phyloP scores from a whole-genome alignment of 2,329 filamentous ascomycete genomes.

The Hymenoscyphus infarciens region DNA sequence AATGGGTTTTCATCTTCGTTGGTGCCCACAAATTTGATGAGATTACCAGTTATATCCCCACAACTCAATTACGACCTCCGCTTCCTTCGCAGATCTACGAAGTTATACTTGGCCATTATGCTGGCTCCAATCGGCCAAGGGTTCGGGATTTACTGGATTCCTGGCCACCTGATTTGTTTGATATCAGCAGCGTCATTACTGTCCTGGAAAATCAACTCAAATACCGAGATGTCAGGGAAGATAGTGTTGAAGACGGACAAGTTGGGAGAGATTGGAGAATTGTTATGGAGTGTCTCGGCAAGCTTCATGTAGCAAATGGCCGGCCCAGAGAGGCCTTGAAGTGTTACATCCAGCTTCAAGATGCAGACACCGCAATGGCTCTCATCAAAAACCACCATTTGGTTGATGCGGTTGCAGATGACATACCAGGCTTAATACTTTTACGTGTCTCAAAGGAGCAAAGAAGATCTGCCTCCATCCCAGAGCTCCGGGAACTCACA shows the following conservation, averaged over 20 bases:
- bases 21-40: constrained; percentile 84
- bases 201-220: constrained; percentile 80
- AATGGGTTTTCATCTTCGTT: constrained; percentile 92
- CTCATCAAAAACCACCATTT: constrained; percentile 85
- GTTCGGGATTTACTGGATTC: constrained; percentile 76
- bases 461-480: constrained; percentile 58
- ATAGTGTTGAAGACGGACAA: constrained; percentile 70
- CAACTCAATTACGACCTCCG: constrained; percentile 70
- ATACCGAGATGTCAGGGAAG: constrained; percentile 69
- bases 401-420: constrained; percentile 83
- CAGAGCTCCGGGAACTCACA: constrained; percentile 75
- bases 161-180: constrained; percentile 83
- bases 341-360: constrained; percentile 86
- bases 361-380: constrained; percentile 83
- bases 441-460: constrained; percentile 76
- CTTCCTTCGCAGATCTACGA: constrained; percentile 83
- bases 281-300: constrained; percentile 81
- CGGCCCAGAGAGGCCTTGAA: constrained; percentile 79
- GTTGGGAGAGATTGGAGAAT: constrained; percentile 81
- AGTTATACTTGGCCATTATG: constrained; percentile 83
- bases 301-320: constrained; percentile 77
- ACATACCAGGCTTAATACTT: constrained; percentile 84
- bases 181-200: constrained; percentile 70
- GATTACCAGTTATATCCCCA: constrained; percentile 80
- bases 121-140: constrained; percentile 68